Base-by-base conservation (phyloP, 768 basidiomycete genomes). In the Cyathus striatus region DNA sequence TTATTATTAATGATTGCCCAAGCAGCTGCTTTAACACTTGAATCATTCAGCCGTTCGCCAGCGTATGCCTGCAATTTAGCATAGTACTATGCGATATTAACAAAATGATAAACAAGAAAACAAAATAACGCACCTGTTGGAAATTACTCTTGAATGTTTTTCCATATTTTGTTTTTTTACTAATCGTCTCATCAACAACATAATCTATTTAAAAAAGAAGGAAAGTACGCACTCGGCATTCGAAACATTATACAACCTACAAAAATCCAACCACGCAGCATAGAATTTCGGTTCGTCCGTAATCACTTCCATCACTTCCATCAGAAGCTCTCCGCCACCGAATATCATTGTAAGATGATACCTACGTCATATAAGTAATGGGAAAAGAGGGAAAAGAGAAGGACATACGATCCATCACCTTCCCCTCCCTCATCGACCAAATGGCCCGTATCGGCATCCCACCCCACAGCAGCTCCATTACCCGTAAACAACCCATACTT, bases 201-300 rank as follows among this genome's bases (percentile, higher is more conserved):
- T 12, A 20, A 43, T n/a, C 10, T 30, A 23, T 25, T 13, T 12
- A 21, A 14, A 6, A 13, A 41, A 13, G 9, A 35, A 22, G 26
- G 5, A 14, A 18, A 12, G 17, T 12, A 49, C 63, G 36, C 49
- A 66, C 64, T 64, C 64, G 1, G 61, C 64, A 30, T 56, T 44
- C 6, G 65, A 58, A 5, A 51, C 66, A 42, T 66, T 68, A 38
- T 54, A 62, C n/a, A 63, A 50, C 33, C 51, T 53, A 41, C 66
- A 68, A 42, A 68, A 66, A 47, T 66, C 66, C 13, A 68, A 25
- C 66, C 66, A 68, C 5, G 65, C 64, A 27, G 62, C 63, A 43
- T 68, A 63, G 44, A 68, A 68, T 20, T 53, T 62, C 1, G 64
- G 62, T 40, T 60, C 65, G 45, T 68, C 63, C 0, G 56, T 62